Conservation (phyloP, 2,329 filamentous ascomycete genomes). For the Cladosporium phlei region DNA sequence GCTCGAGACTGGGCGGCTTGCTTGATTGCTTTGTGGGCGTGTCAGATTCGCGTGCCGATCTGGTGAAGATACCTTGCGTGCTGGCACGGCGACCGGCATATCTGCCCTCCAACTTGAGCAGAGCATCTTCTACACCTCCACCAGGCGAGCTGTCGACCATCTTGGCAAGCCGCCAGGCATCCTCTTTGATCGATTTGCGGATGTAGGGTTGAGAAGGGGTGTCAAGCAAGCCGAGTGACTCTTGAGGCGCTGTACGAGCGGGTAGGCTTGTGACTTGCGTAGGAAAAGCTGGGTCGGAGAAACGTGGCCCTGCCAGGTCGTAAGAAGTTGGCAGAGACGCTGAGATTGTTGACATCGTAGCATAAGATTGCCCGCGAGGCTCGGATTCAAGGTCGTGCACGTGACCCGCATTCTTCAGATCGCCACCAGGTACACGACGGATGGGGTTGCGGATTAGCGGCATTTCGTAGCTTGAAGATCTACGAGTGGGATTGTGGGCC, state of each 20-base stretch:
- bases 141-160: conserved; percentile 77
- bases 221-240: conserved; percentile 39
- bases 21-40: background rate
- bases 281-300: conserved; percentile 16
- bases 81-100: conserved; percentile 10
- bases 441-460: conserved; percentile 31
- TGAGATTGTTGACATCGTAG: conserved; percentile 22
- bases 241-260: conserved; percentile 17
- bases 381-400: conserved; percentile 41
- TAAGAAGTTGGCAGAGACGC: conserved; percentile 16
- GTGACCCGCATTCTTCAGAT: conserved; percentile 44
- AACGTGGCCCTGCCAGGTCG: conserved; percentile 18
- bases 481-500: conserved; percentile 16
- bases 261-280: conserved; percentile 13
- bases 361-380: conserved; percentile 41
- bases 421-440: conserved; percentile 45
- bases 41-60: background rate
- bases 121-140: conserved; percentile 82
- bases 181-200: conserved; percentile 74
- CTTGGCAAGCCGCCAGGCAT: conserved; percentile 79
- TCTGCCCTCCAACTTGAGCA: conserved; percentile 85
- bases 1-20: conserved; percentile 1
- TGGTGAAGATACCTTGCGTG: conserved; percentile 2
- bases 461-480: conserved; percentile 38
- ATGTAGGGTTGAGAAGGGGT: conserved; percentile 47